Conservation (phyloP, 176 grass and related monocot species). For the Phoenix roebelenii region DNA sequence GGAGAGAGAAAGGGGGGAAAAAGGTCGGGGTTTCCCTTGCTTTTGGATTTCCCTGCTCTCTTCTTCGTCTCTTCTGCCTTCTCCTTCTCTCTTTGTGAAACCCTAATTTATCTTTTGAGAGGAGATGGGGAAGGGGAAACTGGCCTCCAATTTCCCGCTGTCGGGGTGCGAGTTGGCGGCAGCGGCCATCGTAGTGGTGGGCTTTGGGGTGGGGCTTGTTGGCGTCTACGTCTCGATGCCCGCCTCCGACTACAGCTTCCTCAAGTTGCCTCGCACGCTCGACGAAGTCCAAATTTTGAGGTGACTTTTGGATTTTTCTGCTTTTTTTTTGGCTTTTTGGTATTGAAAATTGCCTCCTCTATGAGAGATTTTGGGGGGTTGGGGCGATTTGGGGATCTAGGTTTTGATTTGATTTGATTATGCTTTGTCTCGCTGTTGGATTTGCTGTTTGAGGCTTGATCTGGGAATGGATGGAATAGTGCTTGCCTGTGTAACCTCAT, state of each 20-base stretch:
- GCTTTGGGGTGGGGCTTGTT: constrained; percentile 58
- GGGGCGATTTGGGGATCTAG: neutral
- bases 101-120: constrained; percentile 17
- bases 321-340: neutral
- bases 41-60: no score
- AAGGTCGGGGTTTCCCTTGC: no score
- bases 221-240: constrained; percentile 93
- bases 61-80: neutral
- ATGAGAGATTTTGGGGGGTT: neutral
- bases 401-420: neutral
- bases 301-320: constrained; percentile 19
- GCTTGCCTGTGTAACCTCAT: no score
- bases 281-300: constrained; percentile 77
- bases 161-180: constrained; percentile 48
- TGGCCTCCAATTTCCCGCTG: constrained; percentile 45
- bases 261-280: constrained; percentile 23
- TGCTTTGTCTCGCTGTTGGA: neutral
- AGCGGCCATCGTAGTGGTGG: constrained; percentile 40
- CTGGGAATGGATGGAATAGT: constrained; percentile 20
- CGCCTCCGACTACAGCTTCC: constrained; percentile 25
- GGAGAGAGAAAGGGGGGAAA: no score
- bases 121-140: constrained; percentile 31
- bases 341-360: constrained; percentile 7
- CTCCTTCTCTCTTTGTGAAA: constrained; percentile 12
- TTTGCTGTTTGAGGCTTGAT: neutral